Conservation (phyloP, 202 grass and related monocot species). For the Digitaria exilis region DNA sequence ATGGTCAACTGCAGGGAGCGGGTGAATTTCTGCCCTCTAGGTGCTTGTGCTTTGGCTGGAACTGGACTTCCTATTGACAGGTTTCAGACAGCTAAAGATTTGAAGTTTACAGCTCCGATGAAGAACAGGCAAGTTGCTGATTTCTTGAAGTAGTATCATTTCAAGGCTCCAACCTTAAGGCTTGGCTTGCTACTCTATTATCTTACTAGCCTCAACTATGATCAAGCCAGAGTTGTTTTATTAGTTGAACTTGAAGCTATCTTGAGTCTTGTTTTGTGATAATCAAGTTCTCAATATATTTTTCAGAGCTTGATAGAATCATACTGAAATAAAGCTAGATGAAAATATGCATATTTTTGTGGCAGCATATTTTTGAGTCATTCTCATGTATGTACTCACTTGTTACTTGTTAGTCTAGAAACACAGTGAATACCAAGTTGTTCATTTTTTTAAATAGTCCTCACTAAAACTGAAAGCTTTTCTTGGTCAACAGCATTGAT, state of each 20-base stretch:
- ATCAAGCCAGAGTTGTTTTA: background rate
- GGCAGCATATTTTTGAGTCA: background rate
- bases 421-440: background rate
- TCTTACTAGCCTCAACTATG: background rate
- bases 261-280: background rate
- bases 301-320: background rate
- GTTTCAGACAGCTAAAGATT: conserved; percentile 81
- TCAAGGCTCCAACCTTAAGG: background rate
- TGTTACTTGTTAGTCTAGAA: background rate
- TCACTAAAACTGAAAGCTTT: background rate
- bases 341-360: conserved; percentile 9
- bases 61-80: conserved; percentile 94
- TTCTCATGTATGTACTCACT: background rate
- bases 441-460: background rate
- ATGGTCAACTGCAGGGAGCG: conserved; percentile 74
- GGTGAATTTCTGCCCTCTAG: conserved; percentile 90
- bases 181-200: too few relatives aligned
- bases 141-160: conserved; percentile 9
- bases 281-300: background rate
- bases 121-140: conserved; percentile 72
- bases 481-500: conserved; percentile 65
- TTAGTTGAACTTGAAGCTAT: background rate
- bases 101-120: conserved; percentile 85
- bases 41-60: conserved; percentile 98
- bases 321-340: background rate